Conservation (phyloP, 208 protist species). For the Trypanosoma platydactyli region DNA sequence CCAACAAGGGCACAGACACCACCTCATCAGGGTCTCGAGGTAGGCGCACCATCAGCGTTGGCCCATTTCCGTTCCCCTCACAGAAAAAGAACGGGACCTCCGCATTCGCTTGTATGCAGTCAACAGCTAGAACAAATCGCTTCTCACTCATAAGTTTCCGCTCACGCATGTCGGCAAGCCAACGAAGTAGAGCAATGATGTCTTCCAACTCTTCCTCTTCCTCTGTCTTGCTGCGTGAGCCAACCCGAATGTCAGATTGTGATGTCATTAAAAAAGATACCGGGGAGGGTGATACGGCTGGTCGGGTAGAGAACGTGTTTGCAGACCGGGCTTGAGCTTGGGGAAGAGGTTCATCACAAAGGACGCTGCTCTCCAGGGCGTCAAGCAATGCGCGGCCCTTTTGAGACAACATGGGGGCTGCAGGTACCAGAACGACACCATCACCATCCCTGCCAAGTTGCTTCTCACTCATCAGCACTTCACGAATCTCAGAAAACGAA, state of each 20-base stretch:
- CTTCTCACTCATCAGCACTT: no score
- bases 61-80: slow-evolving; percentile 7
- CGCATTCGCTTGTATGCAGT: slow-evolving; percentile 13
- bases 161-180: slow-evolving; percentile 34
- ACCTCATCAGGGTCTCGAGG: slow-evolving; percentile 17
- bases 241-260: not conserved
- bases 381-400: slow-evolving; percentile 12
- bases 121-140: slow-evolving; percentile 14
- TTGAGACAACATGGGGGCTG: slow-evolving; percentile 1
- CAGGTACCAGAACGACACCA: no score
- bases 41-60: slow-evolving; percentile 28
- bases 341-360: not conserved
- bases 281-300: not conserved
- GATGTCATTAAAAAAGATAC: not conserved
- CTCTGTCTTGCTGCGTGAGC: not conserved
- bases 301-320: not conserved
- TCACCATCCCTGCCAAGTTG: no score
- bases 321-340: not conserved
- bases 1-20: slow-evolving; percentile 16
- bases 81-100: slow-evolving; percentile 24
- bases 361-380: not conserved
- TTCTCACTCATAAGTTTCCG: slow-evolving; percentile 6
- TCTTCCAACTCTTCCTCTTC: slow-evolving; percentile 35
- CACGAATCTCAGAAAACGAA: no score
- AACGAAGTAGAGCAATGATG: slow-evolving; percentile 42